Evolutionary conservation across 176 grass and related monocot species (phyloP), one percentile per base, ranked within the genome.

Genomic region (Oryza rufipogon): DNA sequence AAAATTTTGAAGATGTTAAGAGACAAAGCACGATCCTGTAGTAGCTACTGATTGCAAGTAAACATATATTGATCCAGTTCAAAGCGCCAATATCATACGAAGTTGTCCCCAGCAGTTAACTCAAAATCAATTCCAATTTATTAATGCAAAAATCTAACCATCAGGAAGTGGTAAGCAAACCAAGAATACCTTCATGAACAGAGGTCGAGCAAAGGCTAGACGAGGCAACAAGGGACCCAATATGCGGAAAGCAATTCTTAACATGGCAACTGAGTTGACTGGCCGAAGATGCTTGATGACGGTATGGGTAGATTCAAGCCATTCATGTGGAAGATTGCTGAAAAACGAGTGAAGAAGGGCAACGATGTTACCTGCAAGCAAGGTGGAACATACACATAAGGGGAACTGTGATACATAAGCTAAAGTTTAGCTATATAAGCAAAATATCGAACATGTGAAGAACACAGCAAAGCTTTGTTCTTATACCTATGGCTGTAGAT

Each of bases 311-410:
- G 93, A 92, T 80, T 96, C 96, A 75, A 98, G 84, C 93, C 96
- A 98, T 88, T 98, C 96, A 86, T 98, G 93, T 52, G 96, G 96
- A 82, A 98, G 91, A 83, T 96, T 98, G 88, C 91, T 98, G 83
- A 92, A 98, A 87, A 98, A 98, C 6, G 91, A 80, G 83, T 98
- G 96, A 64, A 98, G 73, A 77, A 98, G 96, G 71, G 96, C 80
- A 44, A 98, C 94, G 80, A 92, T 84, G 51, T 98, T 98, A 82
- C 96, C 96, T 98, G 93, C 76, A 87, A 87, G 73, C 26, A 83
- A 76, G 71, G 60, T 25, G 82, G 17, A 38, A 11, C 15, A 74
- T 56, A 74, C 22, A 36, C 72, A 28, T 58, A 56, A 84, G 26
- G 39, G 48, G 38, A 79, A 30, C 4, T n/a, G 56, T 69, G 73